Conservation (phyloP, 768 basidiomycete genomes). For the Wakefieldia striispora region DNA sequence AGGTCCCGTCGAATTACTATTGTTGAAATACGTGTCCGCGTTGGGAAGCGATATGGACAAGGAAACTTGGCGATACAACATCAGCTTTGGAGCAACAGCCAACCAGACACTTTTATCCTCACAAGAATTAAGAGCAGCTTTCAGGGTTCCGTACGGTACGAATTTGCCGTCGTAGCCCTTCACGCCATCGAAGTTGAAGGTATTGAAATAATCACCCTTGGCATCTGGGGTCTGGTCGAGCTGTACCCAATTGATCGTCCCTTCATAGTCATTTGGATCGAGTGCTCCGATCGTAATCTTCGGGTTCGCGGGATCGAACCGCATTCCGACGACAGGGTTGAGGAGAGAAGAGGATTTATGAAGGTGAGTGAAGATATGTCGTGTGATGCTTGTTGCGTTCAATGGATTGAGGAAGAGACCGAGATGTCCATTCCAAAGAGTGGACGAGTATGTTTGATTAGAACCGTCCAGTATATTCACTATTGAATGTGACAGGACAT, state of each 20-base stretch:
- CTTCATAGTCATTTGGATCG: conserved; percentile 31
- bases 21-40: conserved; percentile 15
- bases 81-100: not conserved
- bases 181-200: conserved; percentile 25
- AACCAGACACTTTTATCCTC: conserved; percentile 2
- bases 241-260: conserved; percentile 30
- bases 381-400: conserved; percentile 7
- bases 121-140: conserved; percentile 27
- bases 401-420: conserved; percentile 27
- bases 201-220: conserved; percentile 16
- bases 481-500: not conserved
- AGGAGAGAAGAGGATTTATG: conserved; percentile 24
- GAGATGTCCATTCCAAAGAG: conserved; percentile 21
- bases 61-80: conserved; percentile 9
- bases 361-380: conserved; percentile 18
- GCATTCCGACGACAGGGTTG: conserved; percentile 31
- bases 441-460: not conserved
- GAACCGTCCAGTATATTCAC: conserved; percentile 27
- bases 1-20: conserved; percentile 21
- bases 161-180: conserved; percentile 31
- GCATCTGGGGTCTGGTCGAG: conserved; percentile 18
- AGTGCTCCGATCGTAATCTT: conserved; percentile 33
- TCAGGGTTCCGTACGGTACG: conserved; percentile 18
- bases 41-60: conserved; percentile 19
- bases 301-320: conserved; percentile 28